Evolutionary conservation across 148 eudicot species (phyloP), one percentile per base, ranked within the genome.

Genomic region (Cornus controversa): DNA sequence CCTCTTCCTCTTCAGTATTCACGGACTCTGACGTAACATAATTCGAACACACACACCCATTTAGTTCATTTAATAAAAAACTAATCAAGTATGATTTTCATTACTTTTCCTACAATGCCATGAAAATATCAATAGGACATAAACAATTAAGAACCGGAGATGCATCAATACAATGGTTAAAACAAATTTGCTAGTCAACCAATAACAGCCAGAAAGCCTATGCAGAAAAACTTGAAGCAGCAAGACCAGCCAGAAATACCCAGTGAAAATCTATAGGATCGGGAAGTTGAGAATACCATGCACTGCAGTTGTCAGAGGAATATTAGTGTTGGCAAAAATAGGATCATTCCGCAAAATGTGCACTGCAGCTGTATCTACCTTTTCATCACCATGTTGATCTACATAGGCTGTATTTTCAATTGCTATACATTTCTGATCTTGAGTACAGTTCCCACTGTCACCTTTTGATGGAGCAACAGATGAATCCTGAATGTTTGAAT

Each of bases 1-100:
- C 96, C 85, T 93, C 98, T 80, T 90, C 93, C 78, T 90, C 98
- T 90, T 93, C 98, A 83, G 80, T 70, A 70, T 63, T 84, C 58
- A 82, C 66, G n/a, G 96, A 85, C 60, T 86, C 96, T 93, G 80
- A 50, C 15, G 6, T 22, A 67, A 69, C 58, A 84, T 15, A 67
- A 79, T 67, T n/a, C n/a, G n/a, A n/a, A n/a, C n/a, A n/a, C 22
- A 65, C 28, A 16, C 64, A 76, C 9, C 15, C 69, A 45, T 45
- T 45, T 42, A 42, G 71, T 58, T 45, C 26, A 29, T 25, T 13
- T 45, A 80, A 36, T 7, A 23, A 22, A 63, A 70, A 63, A 37
- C 26, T 37, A 66, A 63, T 36, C 62, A 63, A 42, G 73, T 29
- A 77, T 24, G 23, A 8, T 36, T 77, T 50, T 53, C 29, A 37